A percentile compares a stretch with the other conserved stretches of the same genome.
Conservation (phyloP, 352 stramenopile species). For the Pythium angustatum region DNA sequence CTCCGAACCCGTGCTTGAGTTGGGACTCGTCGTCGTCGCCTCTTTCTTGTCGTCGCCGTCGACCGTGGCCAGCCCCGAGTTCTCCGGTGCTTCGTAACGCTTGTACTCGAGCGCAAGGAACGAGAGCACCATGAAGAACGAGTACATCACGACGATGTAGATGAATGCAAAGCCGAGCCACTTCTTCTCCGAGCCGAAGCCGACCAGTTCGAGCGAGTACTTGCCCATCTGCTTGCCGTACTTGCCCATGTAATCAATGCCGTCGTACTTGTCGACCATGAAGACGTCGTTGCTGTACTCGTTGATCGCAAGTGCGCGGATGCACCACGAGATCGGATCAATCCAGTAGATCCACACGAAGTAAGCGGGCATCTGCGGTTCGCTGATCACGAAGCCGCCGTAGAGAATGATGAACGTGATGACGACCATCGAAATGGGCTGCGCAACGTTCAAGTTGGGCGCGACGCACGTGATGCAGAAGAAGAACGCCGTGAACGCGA, state of each 20-base stretch:
- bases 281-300: constrained; percentile 28
- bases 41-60: constrained; percentile 8
- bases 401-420: constrained; percentile 39
- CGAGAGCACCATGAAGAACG: constrained; percentile 36
- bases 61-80: constrained; percentile 15
- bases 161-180: constrained; percentile 34
- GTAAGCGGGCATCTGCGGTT: constrained; percentile 35
- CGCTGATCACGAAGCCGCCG: constrained; percentile 39
- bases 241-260: constrained; percentile 26
- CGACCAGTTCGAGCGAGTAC: constrained; percentile 28
- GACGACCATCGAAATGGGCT: constrained; percentile 36
- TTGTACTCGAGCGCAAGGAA: constrained; percentile 37
- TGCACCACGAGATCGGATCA: constrained; percentile 40
- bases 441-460: constrained; percentile 34
- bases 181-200: constrained; percentile 28
- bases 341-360: constrained; percentile 46
- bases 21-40: constrained; percentile 6
- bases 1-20: constrained; percentile 21
- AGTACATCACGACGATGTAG: constrained; percentile 30
- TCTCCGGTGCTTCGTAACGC: constrained; percentile 31
- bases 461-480: constrained; percentile 32
- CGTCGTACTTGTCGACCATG: constrained; percentile 24
- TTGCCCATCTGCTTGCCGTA: constrained; percentile 31
- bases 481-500: constrained; percentile 37
- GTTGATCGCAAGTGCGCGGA: constrained; percentile 33